Percentiles rank a stretch among this genome's conserved stretches.
phyloP scores from a whole-genome alignment of 1,284 basidiomycete species.

The Hypsizygus ulmarius region DNA sequence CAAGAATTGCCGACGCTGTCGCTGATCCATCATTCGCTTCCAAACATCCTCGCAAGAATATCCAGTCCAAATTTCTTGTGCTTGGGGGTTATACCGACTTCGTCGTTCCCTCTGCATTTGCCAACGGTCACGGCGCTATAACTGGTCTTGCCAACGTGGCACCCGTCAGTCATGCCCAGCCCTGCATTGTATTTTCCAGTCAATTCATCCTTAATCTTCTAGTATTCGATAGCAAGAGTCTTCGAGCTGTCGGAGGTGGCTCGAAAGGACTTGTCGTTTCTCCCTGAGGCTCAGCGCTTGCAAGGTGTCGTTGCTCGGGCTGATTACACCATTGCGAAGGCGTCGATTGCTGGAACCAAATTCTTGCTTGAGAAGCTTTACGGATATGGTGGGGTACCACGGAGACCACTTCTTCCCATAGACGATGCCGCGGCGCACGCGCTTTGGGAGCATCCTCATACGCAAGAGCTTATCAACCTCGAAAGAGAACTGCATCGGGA shows the following conservation, averaged over 20 bases:
- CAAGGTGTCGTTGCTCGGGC: conserved; percentile 80
- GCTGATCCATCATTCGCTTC: conserved; percentile 56
- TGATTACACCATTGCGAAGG: conserved; percentile 77
- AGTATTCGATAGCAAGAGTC: conserved; percentile 62
- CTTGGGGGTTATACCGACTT: conserved; percentile 81
- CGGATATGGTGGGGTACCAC: conserved; percentile 75
- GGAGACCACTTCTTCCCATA: conserved; percentile 72
- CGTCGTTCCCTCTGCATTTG: conserved; percentile 67
- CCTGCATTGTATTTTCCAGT: conserved; percentile 6
- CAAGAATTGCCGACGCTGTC: conserved; percentile 73
- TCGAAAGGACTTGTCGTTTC: conserved; percentile 49
- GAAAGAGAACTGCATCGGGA: conserved; percentile 61
- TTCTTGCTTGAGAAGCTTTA: conserved; percentile 69
- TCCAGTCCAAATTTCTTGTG: conserved; percentile 68
- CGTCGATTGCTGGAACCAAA: conserved; percentile 83
- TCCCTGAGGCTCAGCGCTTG: conserved; percentile 70
- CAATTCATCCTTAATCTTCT: conserved; percentile 8
- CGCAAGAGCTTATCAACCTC: conserved; percentile 59
- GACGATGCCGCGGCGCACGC: conserved; percentile 49
- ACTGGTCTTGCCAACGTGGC: conserved; percentile 79
- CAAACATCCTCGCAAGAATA: conserved; percentile 63
- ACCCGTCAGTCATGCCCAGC: conserved; percentile 49
- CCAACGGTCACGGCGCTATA: conserved; percentile 76
- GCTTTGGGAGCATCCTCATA: conserved; percentile 71
- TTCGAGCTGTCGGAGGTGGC: conserved; percentile 61